These are phyloP conservation scores for Gossypium davidsonii DNA, from an alignment of 441 rosid species.

Conservation along the genomic window DNA sequence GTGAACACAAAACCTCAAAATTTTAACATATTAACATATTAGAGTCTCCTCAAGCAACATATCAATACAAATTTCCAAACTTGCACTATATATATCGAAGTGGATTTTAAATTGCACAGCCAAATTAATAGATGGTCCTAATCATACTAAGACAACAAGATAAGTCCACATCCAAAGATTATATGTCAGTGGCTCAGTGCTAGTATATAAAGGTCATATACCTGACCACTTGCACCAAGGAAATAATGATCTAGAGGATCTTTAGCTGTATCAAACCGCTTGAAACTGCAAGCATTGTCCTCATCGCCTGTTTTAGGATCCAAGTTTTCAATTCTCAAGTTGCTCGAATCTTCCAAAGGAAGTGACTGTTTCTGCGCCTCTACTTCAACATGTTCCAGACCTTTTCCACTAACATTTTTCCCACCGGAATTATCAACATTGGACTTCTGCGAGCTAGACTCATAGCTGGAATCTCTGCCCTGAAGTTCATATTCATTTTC, in stretches of 20 bases:
- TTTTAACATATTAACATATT: not conserved
- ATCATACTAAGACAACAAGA: not conserved
- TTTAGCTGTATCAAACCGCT: slow-evolving; percentile 72
- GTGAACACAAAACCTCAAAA: not conserved
- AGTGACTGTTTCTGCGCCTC: slow-evolving; percentile 29
- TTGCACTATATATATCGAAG: not conserved
- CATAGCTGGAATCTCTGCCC: slow-evolving; percentile 35
- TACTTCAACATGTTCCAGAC: slow-evolving; percentile 25
- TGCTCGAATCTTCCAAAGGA: slow-evolving; percentile 24
- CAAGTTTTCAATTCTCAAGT: slow-evolving; percentile 32
- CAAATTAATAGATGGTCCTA: not conserved
- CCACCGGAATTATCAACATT: slow-evolving; percentile 28
- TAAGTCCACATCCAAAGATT: not conserved
- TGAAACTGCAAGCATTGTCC: slow-evolving; percentile 42
- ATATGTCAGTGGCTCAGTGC: not conserved
- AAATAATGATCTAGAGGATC: slow-evolving; percentile 88
- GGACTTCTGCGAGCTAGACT: slow-evolving; percentile 40
- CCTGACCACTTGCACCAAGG: slow-evolving; percentile 67
- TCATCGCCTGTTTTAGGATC: slow-evolving; percentile 28
- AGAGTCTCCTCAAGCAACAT: slow-evolving; percentile 3
- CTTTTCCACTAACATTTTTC: slow-evolving; percentile 29
- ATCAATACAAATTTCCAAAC: not conserved
- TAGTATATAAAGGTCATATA: slow-evolving; percentile 17
- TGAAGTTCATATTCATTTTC: slow-evolving; percentile 39
- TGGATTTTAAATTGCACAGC: not conserved